phyloP scores from a whole-genome alignment of 2,329 filamentous ascomycete genomes.

The Lasiodiplodia gonubiensis region DNA sequence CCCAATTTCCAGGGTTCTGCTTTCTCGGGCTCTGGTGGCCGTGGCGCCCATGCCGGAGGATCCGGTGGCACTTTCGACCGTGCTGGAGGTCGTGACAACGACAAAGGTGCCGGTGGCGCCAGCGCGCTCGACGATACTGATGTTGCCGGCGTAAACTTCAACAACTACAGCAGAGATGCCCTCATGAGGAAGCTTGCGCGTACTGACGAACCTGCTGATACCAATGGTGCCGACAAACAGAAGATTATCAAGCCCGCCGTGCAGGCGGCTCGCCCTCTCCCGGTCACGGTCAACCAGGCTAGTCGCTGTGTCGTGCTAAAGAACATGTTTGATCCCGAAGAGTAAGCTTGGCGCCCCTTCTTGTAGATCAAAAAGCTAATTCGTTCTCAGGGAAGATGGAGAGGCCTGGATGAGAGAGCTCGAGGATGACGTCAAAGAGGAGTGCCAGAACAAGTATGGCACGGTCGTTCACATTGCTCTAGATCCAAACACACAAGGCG shows the following conservation, averaged over 20 bases:
- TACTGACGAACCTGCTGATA: slow-evolving; percentile 79
- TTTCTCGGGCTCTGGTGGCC: slow-evolving; percentile 88
- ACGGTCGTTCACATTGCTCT: slow-evolving; percentile 96
- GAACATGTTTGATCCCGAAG: slow-evolving; percentile 91
- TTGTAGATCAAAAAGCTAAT: slow-evolving; percentile 43
- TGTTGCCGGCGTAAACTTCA: slow-evolving; percentile 98
- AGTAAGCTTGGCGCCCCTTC: slow-evolving; percentile 66
- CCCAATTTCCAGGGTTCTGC: slow-evolving; percentile 80
- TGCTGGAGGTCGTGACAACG: slow-evolving; percentile 83
- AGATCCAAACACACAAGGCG: slow-evolving; percentile 90
- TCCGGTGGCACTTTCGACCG: slow-evolving; percentile 80
- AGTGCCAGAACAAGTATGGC: slow-evolving; percentile 95
- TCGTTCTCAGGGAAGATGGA: slow-evolving; percentile 73
- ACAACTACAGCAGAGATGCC: slow-evolving; percentile 97
- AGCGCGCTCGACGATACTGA: slow-evolving; percentile 97
- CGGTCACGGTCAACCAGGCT: slow-evolving; percentile 82
- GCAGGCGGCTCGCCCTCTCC: slow-evolving; percentile 72
- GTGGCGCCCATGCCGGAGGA: slow-evolving; percentile 80
- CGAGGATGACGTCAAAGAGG: slow-evolving; percentile 88
- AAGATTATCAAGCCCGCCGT: slow-evolving; percentile 79
- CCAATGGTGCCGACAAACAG: slow-evolving; percentile 66
- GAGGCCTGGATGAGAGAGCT: slow-evolving; percentile 91
- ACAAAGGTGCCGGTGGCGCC: slow-evolving; percentile 84
- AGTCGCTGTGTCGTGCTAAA: slow-evolving; percentile 92
- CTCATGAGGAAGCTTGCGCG: slow-evolving; percentile 98